Evolutionary conservation across 2,329 filamentous ascomycete genomes (phyloP).

Genomic region (Calonectria hawksworthii): DNA sequence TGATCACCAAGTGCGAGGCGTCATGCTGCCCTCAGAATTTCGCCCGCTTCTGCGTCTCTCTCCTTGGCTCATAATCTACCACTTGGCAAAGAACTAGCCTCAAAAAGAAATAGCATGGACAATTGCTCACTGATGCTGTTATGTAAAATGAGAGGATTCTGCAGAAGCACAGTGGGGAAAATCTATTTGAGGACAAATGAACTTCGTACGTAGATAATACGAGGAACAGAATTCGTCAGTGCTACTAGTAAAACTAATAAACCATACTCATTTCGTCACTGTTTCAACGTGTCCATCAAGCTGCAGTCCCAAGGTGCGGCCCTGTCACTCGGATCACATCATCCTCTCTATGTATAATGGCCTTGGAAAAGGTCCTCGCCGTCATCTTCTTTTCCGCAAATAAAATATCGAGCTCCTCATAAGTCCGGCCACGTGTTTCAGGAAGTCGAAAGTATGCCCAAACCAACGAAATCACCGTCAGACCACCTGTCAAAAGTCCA

Average conservation of each 20-base stretch:
- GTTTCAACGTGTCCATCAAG: background rate
- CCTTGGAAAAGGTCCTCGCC: background rate
- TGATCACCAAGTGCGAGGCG: no score
- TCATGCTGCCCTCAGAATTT: no score
- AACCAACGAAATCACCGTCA: background rate
- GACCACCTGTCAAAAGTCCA: constrained; percentile 23
- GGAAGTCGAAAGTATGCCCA: constrained; percentile 33
- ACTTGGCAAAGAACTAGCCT: no score
- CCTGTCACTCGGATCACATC: background rate
- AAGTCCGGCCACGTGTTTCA: constrained; percentile 32
- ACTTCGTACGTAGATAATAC: background rate
- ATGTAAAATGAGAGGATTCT: no score
- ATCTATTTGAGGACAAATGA: background rate
- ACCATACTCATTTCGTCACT: background rate
- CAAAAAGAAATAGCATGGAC: no score
- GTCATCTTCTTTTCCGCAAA: constrained; percentile 7
- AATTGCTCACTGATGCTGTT: no score
- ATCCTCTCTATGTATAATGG: background rate
- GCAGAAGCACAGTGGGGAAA: no score
- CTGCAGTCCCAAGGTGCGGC: background rate
- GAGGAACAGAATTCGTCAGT: background rate
- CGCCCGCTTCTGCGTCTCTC: no score
- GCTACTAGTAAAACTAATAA: background rate
- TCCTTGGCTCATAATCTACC: no score
- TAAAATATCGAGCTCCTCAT: constrained; percentile 31